A percentile compares a stretch with the other conserved stretches of the same genome.
These are phyloP conservation scores for Calonectria pseudoreteaudii DNA, from an alignment of 2,329 filamentous ascomycete genomes.

Conservation along the genomic window DNA sequence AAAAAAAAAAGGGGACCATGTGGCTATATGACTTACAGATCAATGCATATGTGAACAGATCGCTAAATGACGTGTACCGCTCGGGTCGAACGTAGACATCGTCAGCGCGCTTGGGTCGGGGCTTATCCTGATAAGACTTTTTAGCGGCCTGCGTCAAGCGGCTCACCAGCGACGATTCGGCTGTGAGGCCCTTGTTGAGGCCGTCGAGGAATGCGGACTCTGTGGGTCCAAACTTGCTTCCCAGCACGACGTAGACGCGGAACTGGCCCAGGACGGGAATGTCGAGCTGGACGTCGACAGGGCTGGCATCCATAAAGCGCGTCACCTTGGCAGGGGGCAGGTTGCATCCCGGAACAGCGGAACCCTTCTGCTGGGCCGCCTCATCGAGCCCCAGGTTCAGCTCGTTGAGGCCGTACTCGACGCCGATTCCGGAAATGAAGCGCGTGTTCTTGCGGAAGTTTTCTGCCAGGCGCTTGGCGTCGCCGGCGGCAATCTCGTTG, in stretches of 20 bases:
- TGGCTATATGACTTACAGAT: constrained; percentile 64
- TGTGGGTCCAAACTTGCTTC: constrained; percentile 63
- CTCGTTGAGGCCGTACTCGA: constrained; percentile 64
- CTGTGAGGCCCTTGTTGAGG: constrained; percentile 66
- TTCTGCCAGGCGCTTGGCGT: constrained; percentile 69
- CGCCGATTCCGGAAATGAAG: constrained; percentile 79
- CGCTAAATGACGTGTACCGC: constrained; percentile 74
- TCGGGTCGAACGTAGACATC: constrained; percentile 75
- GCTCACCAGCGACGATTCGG: constrained; percentile 64
- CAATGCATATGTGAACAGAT: constrained; percentile 74
- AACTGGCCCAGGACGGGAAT: constrained; percentile 82
- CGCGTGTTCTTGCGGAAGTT: constrained; percentile 77
- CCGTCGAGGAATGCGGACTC: constrained; percentile 65
- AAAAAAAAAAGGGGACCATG: neutral
- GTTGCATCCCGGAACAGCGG: constrained; percentile 62
- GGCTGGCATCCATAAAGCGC: constrained; percentile 80
- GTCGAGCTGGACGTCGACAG: constrained; percentile 80
- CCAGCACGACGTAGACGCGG: constrained; percentile 76
- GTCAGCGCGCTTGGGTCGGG: constrained; percentile 65
- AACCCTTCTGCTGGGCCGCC: constrained; percentile 51
- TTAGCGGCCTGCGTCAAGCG: constrained; percentile 68
- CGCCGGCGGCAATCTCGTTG: constrained; percentile 68
- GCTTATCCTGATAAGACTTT: constrained; percentile 69
- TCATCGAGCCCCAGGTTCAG: constrained; percentile 55
- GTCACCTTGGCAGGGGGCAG: constrained; percentile 76